These are phyloP conservation scores for Colletotrichum liriopes DNA, from an alignment of 2,329 filamentous ascomycete genomes.

Conservation along the genomic window DNA sequence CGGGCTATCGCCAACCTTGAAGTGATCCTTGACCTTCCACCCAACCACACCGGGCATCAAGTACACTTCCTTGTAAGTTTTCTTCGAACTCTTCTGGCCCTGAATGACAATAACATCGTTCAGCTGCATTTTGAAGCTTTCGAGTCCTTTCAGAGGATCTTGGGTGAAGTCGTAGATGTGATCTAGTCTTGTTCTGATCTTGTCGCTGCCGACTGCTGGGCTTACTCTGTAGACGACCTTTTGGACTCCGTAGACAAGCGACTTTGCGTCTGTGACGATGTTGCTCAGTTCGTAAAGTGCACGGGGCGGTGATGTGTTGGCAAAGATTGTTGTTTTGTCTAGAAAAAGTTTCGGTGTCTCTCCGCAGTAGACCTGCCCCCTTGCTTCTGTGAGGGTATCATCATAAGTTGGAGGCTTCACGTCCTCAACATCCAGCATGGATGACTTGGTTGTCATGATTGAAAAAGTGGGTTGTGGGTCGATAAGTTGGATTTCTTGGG, in stretches of 20 bases:
- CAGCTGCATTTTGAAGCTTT: not conserved
- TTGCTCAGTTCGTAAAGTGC: constrained; percentile 49
- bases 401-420: constrained; percentile 33
- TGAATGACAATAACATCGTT: constrained; percentile 39
- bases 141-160: constrained; percentile 18
- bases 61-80: constrained; percentile 43
- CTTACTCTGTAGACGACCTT: constrained; percentile 48
- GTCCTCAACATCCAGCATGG: constrained; percentile 22
- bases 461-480: no score
- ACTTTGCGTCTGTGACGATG: constrained; percentile 43
- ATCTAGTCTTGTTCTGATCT: constrained; percentile 45
- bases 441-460: not conserved
- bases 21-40: constrained; percentile 46
- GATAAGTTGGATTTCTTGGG: not conserved
- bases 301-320: constrained; percentile 33
- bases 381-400: constrained; percentile 15
- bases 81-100: constrained; percentile 45
- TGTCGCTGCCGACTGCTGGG: constrained; percentile 35
- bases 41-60: constrained; percentile 44
- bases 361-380: constrained; percentile 25
- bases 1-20: constrained; percentile 45
- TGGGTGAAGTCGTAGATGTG: constrained; percentile 51
- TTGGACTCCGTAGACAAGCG: constrained; percentile 45
- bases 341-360: constrained; percentile 28
- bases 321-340: constrained; percentile 29